Conservation (phyloP, 83 land plant genomes). For the Picea engelmannii region DNA sequence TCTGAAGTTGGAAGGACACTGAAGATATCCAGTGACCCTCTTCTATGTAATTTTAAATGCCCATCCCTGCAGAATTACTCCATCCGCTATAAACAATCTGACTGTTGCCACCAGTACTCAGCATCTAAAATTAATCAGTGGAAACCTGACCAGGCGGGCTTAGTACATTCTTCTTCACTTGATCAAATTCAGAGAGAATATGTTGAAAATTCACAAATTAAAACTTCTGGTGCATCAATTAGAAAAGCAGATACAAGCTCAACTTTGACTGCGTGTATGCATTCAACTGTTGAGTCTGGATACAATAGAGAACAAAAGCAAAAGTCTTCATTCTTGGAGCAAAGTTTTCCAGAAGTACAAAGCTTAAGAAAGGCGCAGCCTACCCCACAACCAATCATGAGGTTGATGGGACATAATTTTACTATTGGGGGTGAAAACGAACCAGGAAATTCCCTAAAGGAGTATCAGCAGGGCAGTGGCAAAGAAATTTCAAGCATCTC, state of each 20-base stretch:
- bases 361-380: background rate
- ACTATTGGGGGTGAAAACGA: background rate
- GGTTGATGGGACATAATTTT: slow-evolving; percentile 6
- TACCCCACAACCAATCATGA: background rate
- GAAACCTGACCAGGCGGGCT: background rate
- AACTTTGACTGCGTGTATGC: background rate
- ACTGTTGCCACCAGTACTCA: background rate
- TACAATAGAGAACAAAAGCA: background rate
- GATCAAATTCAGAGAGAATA: background rate
- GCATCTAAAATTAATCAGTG: background rate
- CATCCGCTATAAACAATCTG: background rate
- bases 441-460: background rate
- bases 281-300: background rate
- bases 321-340: background rate
- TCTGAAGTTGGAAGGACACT: too few relatives aligned
- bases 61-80: background rate
- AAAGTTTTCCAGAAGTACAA: background rate
- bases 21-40: background rate
- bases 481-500: background rate
- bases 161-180: background rate
- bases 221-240: background rate
- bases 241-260: background rate
- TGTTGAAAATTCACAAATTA: background rate
- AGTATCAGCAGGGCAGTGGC: background rate
- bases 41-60: background rate